phyloP scores from a whole-genome alignment of 441 rosid genomes.

The Viola pubescens region DNA sequence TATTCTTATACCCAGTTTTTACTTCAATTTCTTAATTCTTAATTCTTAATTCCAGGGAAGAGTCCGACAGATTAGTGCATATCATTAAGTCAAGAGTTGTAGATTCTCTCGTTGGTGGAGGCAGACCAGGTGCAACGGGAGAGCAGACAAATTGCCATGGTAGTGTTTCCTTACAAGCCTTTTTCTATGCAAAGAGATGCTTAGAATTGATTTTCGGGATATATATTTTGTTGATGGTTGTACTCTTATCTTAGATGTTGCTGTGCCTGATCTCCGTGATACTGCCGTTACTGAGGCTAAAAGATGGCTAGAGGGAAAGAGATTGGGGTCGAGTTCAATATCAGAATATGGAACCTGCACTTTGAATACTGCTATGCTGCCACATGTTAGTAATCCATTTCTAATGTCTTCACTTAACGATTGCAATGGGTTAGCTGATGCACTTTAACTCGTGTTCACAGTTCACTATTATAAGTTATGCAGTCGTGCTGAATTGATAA shows the following conservation, averaged over 20 bases:
- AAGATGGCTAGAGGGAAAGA: constrained; percentile 77
- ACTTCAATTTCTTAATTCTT: constrained; percentile 15
- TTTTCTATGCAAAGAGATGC: constrained; percentile 6
- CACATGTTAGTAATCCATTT: constrained; percentile 35
- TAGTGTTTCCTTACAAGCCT: constrained; percentile 24
- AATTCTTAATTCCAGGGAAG: constrained; percentile 61
- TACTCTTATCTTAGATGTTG: constrained; percentile 34
- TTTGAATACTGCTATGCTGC: constrained; percentile 28
- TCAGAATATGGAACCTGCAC: constrained; percentile 33
- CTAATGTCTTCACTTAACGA: constrained; percentile 3
- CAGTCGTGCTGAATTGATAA: too few relatives aligned
- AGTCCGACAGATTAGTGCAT: constrained; percentile 52
- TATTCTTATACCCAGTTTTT: constrained; percentile 6
- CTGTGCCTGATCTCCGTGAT: constrained; percentile 37
- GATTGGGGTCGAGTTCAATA: constrained; percentile 46
- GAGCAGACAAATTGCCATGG: constrained; percentile 30
- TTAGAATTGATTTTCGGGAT: background rate
- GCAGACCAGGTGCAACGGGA: constrained; percentile 24
- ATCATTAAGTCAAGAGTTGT: constrained; percentile 73
- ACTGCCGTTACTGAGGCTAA: constrained; percentile 64
- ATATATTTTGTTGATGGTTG: constrained; percentile 15
- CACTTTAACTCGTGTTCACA: background rate
- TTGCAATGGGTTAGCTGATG: constrained; percentile 3
- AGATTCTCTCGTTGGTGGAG: constrained; percentile 28
- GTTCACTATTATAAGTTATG: background rate